phyloP scores from a whole-genome alignment of 768 basidiomycete species.

The Pisolithus marmoratus region DNA sequence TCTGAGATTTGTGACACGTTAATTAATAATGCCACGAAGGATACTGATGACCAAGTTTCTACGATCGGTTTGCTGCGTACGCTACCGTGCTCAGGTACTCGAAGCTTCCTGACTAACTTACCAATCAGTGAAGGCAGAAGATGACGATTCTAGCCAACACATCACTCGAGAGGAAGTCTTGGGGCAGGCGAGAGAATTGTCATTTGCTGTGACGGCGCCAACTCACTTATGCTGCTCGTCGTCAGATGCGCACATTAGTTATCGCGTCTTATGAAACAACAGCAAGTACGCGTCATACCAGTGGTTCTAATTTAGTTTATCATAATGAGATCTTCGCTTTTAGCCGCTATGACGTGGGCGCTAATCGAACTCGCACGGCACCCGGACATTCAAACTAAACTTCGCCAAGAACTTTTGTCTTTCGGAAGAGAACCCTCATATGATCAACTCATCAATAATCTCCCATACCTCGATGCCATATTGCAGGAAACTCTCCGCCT shows the following conservation, averaged over 20 bases:
- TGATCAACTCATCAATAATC: conserved; percentile 38
- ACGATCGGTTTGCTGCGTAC: neutral
- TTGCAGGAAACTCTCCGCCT: conserved; percentile 30
- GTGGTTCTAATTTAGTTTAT: fast-evolving
- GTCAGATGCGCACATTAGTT: conserved; percentile 14
- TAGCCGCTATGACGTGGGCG: conserved; percentile 18
- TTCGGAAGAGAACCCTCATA: conserved; percentile 41
- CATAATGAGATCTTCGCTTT: neutral
- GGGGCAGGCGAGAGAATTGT: conserved; percentile 10
- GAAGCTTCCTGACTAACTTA: neutral
- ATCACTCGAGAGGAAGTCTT: conserved; percentile 25
- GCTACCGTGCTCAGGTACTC: neutral
- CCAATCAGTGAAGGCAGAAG: conserved; percentile 32
- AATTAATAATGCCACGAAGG: neutral
- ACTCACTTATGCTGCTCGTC: neutral
- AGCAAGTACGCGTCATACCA: conserved; percentile 6
- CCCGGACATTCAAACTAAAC: conserved; percentile 38
- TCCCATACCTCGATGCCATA: conserved; percentile 46
- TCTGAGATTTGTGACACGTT: neutral
- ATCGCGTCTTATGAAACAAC: conserved; percentile 18
- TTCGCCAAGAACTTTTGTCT: conserved; percentile 44
- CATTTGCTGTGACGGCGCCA: neutral
- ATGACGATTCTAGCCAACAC: conserved; percentile 14
- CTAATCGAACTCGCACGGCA: conserved; percentile 47
- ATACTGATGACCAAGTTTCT: neutral